Evolutionary conservation across 225 moss, liverwort and hornwort genomes (phyloP).

Genomic region (Takakia lepidozioides): DNA sequence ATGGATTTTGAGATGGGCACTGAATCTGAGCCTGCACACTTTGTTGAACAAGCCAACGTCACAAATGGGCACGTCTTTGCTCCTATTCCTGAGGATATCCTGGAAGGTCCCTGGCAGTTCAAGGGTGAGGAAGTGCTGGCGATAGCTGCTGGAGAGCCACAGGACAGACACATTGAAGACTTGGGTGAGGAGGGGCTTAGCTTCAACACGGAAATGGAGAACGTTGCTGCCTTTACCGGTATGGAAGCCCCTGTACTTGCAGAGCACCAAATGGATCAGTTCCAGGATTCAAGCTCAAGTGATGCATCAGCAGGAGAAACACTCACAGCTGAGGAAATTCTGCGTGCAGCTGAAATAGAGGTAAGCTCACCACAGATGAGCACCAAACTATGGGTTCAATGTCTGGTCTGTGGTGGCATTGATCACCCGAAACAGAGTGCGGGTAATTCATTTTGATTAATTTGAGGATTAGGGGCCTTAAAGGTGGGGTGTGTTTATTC

Average conservation of each 20-base stretch:
- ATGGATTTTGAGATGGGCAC: too few relatives aligned
- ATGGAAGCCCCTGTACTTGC: constrained; percentile 6
- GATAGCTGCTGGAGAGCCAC: constrained; percentile 7
- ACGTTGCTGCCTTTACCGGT: constrained; percentile 10
- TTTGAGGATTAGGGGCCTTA: too few relatives aligned
- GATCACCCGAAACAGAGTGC: too few relatives aligned
- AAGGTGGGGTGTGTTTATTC: too few relatives aligned
- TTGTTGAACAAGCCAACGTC: constrained; percentile 4
- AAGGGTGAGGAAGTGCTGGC: constrained; percentile 16
- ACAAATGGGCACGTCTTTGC: constrained; percentile 7
- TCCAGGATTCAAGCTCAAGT: background rate
- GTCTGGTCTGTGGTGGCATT: too few relatives aligned
- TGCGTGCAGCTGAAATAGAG: constrained; percentile 21
- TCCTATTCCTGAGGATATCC: constrained; percentile 8
- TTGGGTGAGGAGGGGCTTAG: constrained; percentile 8
- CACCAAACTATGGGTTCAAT: too few relatives aligned
- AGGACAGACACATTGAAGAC: constrained; percentile 14
- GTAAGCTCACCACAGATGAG: constrained; percentile 12
- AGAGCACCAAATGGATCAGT: background rate
- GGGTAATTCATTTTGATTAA: too few relatives aligned
- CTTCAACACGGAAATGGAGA: constrained; percentile 5
- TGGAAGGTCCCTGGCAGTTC: constrained; percentile 8
- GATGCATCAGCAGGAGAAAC: background rate
- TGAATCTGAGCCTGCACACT: constrained; percentile 2
- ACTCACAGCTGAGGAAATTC: constrained; percentile 23